phyloP scores from a whole-genome alignment of 345 rosid genomes.

The Linum trigynum region DNA sequence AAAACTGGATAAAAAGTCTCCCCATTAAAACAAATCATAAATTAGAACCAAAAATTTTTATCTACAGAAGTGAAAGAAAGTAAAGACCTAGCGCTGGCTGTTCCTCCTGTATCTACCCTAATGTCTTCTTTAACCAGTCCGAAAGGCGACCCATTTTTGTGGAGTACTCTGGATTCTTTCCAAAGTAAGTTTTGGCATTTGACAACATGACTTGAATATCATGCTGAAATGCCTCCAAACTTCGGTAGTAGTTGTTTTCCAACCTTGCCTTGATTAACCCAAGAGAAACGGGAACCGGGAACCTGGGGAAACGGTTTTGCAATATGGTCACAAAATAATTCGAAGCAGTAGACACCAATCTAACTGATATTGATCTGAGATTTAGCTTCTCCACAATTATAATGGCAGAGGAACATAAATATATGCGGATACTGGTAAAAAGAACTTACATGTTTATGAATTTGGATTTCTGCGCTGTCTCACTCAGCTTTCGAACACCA shows the following conservation, averaged over 20 bases:
- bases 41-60: too few relatives aligned
- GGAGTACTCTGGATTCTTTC: slow-evolving; percentile 41
- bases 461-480: slow-evolving; percentile 55
- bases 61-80: too few relatives aligned
- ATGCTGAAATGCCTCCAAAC: slow-evolving; percentile 64
- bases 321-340: not conserved
- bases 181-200: slow-evolving; percentile 60
- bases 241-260: slow-evolving; percentile 76
- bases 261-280: slow-evolving; percentile 62
- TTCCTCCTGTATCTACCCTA: slow-evolving; percentile 1
- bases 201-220: slow-evolving; percentile 58
- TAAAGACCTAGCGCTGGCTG: too few relatives aligned
- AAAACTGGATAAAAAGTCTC: too few relatives aligned
- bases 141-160: slow-evolving; percentile 49
- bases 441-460: slow-evolving; percentile 67
- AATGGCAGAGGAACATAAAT: too few relatives aligned
- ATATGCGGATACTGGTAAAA: not conserved
- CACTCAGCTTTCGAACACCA: slow-evolving; percentile 69
- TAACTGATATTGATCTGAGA: too few relatives aligned
- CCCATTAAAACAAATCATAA: too few relatives aligned
- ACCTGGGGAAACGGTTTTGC: slow-evolving; percentile 33
- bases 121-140: slow-evolving; percentile 39
- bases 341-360: not conserved
- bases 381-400: not conserved
- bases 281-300: slow-evolving; percentile 74